A percentile compares a stretch with the other conserved stretches of the same genome.
Evolutionary conservation across 768 basidiomycete species (phyloP).

Genomic region (Filobasidium wieringae): DNA sequence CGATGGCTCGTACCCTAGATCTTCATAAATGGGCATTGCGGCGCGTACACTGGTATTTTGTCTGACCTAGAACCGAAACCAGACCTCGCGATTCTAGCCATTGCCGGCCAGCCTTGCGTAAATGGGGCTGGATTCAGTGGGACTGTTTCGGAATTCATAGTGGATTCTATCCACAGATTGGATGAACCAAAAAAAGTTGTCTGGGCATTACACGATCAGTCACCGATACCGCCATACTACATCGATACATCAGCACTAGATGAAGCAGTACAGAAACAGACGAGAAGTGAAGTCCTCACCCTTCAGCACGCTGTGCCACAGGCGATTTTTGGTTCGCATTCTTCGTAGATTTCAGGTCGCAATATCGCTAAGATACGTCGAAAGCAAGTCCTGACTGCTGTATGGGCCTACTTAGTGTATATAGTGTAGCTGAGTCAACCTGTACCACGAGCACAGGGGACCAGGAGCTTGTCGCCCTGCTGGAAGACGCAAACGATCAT

Average conservation of each 20-base stretch:
- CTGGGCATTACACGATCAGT: background rate
- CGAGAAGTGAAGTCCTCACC: too few species aligned
- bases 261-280: background rate
- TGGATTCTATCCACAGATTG: conserved; percentile 5
- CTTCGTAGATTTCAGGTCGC: too few species aligned
- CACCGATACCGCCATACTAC: background rate
- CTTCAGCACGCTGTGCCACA: too few species aligned
- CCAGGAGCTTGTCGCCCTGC: too few species aligned
- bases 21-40: background rate
- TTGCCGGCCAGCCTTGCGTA: background rate
- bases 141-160: background rate
- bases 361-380: too few species aligned
- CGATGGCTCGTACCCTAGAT: background rate
- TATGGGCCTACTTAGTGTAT: too few species aligned
- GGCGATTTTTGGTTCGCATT: too few species aligned
- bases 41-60: background rate
- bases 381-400: too few species aligned
- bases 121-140: background rate
- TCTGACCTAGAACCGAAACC: background rate
- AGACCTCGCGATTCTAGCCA: background rate
- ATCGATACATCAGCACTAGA: background rate
- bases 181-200: background rate
- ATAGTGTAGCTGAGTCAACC: too few species aligned
- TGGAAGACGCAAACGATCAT: too few species aligned
- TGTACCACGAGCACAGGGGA: too few species aligned